These are phyloP conservation scores for Aureobasidium sp. DNA, from an alignment of 2,329 filamentous ascomycete species.

Conservation along the genomic window DNA sequence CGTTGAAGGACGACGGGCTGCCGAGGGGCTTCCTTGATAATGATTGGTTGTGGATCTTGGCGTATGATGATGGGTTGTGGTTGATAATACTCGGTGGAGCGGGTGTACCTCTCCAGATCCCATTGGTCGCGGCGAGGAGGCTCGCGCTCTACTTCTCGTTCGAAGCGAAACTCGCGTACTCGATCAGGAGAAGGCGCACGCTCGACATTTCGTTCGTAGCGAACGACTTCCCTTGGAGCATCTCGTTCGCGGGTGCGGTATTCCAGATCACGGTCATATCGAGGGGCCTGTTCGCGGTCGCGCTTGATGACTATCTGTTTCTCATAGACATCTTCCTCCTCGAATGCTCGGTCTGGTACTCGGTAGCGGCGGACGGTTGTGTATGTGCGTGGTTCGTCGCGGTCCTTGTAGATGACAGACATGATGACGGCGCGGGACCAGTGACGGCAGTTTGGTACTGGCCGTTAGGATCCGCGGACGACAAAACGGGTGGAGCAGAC, in stretches of 20 bases:
- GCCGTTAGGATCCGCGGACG: conserved; percentile 9
- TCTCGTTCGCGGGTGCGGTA: conserved; percentile 36
- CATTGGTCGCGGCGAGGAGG: conserved; percentile 35
- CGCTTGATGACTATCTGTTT: conserved; percentile 44
- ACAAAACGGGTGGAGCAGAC: background rate
- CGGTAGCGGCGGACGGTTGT: conserved; percentile 56
- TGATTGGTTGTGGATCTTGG: conserved; percentile 46
- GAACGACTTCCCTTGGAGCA: conserved; percentile 25
- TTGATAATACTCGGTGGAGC: conserved; percentile 47
- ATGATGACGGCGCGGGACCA: conserved; percentile 23
- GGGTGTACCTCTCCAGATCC: conserved; percentile 46
- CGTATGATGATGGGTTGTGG: conserved; percentile 47
- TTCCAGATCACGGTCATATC: conserved; percentile 25
- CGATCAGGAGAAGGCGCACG: conserved; percentile 13
- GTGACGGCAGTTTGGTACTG: conserved; percentile 11
- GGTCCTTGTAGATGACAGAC: conserved; percentile 42
- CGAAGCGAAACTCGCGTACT: conserved; percentile 32
- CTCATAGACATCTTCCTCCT: conserved; percentile 26
- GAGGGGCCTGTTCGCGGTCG: conserved; percentile 21
- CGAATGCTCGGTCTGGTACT: conserved; percentile 40
- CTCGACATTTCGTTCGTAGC: conserved; percentile 24
- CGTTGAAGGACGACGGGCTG: conserved; percentile 44
- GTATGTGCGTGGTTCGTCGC: conserved; percentile 36
- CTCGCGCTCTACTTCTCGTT: conserved; percentile 32
- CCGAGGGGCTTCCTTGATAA: conserved; percentile 47